These are phyloP conservation scores for Blumeriella jaapii DNA, from an alignment of 2,329 filamentous ascomycete species.

Conservation along the genomic window DNA sequence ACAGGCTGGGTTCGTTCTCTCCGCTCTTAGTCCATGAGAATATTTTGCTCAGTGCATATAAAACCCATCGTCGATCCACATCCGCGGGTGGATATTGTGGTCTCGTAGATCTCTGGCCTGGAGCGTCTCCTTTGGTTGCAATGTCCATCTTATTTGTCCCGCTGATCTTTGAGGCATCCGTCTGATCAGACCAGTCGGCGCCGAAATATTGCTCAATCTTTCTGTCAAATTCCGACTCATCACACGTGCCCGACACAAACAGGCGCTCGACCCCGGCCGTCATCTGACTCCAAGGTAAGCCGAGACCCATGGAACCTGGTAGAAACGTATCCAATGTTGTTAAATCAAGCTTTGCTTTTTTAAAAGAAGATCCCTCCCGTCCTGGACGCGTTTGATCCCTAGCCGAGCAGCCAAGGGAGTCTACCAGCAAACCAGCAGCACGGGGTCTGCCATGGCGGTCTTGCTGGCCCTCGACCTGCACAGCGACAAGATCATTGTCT, in stretches of 20 bases:
- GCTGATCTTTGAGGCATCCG: conserved; percentile 2
- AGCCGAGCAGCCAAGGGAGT: conserved; percentile 60
- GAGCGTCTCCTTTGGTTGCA: conserved; percentile 7
- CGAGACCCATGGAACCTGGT: conserved; percentile 16
- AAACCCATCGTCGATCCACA: conserved; percentile 53
- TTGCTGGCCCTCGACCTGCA: conserved; percentile 56
- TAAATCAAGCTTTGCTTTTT: conserved; percentile 3
- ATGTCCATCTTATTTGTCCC: conserved; percentile 1
- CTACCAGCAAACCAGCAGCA: conserved; percentile 53
- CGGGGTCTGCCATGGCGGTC: conserved; percentile 43
- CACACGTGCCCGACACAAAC: conserved; percentile 26
- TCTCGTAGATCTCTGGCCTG: conserved; percentile 23
- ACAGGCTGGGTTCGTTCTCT: conserved; percentile 20
- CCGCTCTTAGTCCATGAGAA: conserved; percentile 27
- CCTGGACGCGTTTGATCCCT: conserved; percentile 26
- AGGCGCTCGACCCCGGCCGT: conserved; percentile 27
- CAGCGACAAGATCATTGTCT: conserved; percentile 52
- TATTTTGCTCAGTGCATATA: conserved; percentile 39
- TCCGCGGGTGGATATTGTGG: conserved; percentile 36
- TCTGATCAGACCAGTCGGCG: conserved; percentile 14
- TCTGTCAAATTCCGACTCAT: conserved; percentile 31
- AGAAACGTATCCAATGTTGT: conserved; percentile 20
- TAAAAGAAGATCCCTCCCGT: background rate
- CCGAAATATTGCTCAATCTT: conserved; percentile 29
- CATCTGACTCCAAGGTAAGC: conserved; percentile 12